A percentile compares a stretch with the other conserved stretches of the same genome.
These are phyloP conservation scores for Leucocoprinus birnbaumii DNA, from an alignment of 768 basidiomycete species.

Conservation along the genomic window DNA sequence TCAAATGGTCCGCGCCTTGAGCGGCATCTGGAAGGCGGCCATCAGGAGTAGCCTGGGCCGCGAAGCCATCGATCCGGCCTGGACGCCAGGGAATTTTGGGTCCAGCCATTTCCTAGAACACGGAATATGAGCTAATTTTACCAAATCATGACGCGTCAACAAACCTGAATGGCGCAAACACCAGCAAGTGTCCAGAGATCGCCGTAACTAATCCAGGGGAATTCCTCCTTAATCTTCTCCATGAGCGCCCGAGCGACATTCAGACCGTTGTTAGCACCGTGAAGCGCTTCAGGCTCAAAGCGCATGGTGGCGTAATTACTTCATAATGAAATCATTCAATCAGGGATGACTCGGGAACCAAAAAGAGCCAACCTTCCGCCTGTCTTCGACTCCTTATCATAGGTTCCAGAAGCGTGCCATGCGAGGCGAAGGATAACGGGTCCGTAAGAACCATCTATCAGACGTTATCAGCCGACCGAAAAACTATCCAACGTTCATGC, in stretches of 20 bases:
- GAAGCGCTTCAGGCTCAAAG: slow-evolving; percentile 83
- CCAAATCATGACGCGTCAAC: slow-evolving; percentile 8
- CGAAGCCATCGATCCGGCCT: slow-evolving; percentile 87
- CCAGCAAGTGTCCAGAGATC: slow-evolving; percentile 97
- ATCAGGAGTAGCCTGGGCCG: slow-evolving; percentile 73
- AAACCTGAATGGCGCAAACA: slow-evolving; percentile 79
- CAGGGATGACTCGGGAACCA: background rate
- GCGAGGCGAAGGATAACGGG: slow-evolving; percentile 88
- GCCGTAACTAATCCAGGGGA: slow-evolving; percentile 93
- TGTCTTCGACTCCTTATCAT: slow-evolving; percentile 73
- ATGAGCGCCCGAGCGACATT: slow-evolving; percentile 77
- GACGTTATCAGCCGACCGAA: slow-evolving; percentile 12
- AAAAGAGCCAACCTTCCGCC: slow-evolving; percentile 64
- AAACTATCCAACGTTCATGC: slow-evolving; percentile 14
- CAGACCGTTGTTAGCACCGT: slow-evolving; percentile 84
- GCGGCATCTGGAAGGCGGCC: slow-evolving; percentile 88
- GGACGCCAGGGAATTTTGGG: slow-evolving; percentile 93
- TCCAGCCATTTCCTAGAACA: slow-evolving; percentile 77
- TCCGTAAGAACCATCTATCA: slow-evolving; percentile 80
- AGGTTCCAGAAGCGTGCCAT: slow-evolving; percentile 94
- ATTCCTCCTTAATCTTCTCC: slow-evolving; percentile 85
- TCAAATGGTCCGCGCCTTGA: slow-evolving; percentile 82
- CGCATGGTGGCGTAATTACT: slow-evolving; percentile 99
- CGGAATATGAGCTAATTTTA: background rate
- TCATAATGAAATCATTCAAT: slow-evolving; percentile 14